Evolutionary conservation across 2,329 filamentous ascomycete genomes (phyloP).

Genomic region (Trichoderma afroharzianum): DNA sequence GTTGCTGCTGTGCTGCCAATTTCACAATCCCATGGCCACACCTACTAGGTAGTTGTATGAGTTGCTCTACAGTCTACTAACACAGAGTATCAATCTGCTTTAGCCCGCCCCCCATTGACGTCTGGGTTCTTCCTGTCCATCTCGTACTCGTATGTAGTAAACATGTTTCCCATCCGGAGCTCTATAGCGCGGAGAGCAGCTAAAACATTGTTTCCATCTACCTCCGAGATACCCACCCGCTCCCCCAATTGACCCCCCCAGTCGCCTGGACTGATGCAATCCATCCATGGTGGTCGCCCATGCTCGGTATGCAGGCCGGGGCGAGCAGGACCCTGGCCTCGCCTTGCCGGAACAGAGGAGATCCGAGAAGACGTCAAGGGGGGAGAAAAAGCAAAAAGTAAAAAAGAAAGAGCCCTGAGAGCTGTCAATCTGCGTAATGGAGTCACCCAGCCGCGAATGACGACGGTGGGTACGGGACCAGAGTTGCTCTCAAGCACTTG

Average conservation of each 20-base stretch:
- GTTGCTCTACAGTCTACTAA: too few relatives aligned
- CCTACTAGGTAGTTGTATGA: too few relatives aligned
- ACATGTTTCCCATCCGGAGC: neutral
- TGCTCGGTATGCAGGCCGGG: constrained; percentile 3
- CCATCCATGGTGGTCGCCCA: neutral
- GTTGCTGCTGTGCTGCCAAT: neutral
- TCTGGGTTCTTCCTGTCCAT: neutral
- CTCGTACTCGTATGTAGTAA: neutral
- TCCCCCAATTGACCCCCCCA: neutral
- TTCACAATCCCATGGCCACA: neutral
- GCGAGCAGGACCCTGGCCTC: neutral
- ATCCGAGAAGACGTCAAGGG: neutral
- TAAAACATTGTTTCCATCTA: neutral
- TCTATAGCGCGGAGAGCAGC: neutral
- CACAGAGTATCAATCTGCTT: too few relatives aligned
- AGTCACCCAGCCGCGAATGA: constrained; percentile 1
- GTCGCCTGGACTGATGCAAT: constrained; percentile 7
- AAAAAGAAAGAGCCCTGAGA: neutral
- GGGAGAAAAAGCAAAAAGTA: neutral
- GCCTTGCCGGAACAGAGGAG: neutral
- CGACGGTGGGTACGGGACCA: neutral
- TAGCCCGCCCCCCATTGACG: neutral
- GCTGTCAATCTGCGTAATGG: neutral
- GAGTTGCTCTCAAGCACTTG: neutral
- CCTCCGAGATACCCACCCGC: neutral